phyloP scores from a whole-genome alignment of 2,329 filamentous ascomycete genomes.

The Rhynchosporium agropyri region DNA sequence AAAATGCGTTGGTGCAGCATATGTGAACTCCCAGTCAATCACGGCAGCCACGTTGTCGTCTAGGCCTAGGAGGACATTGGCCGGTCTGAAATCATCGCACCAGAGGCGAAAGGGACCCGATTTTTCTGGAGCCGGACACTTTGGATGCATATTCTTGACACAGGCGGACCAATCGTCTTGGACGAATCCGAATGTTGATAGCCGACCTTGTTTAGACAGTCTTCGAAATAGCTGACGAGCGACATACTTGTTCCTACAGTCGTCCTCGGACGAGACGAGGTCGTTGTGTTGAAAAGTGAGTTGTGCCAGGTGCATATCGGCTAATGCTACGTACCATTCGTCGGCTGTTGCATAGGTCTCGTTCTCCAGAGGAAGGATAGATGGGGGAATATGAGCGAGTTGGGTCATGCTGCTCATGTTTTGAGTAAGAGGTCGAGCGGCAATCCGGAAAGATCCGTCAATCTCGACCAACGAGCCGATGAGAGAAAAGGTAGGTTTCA shows the following conservation, averaged over 20 bases:
- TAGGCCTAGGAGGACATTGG: slow-evolving; percentile 6
- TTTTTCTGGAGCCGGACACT: slow-evolving; percentile 5
- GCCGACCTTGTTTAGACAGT: neutral
- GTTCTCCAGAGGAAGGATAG: slow-evolving; percentile 17
- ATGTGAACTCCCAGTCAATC: too few relatives aligned
- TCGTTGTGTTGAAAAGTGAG: slow-evolving; percentile 48
- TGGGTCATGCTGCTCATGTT: slow-evolving; percentile 29
- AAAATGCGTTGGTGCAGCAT: too few relatives aligned
- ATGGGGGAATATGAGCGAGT: slow-evolving; percentile 19
- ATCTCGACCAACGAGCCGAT: slow-evolving; percentile 9
- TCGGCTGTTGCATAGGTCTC: slow-evolving; percentile 20
- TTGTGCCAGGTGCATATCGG: slow-evolving; percentile 44
- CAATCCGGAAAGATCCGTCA: neutral
- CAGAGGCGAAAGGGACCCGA: slow-evolving; percentile 1
- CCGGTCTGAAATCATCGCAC: slow-evolving; percentile 10
- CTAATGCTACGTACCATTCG: slow-evolving; percentile 25
- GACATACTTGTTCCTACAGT: slow-evolving; percentile 48
- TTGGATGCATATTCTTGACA: neutral
- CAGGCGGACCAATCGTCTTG: slow-evolving; percentile 7
- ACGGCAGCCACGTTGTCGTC: neutral
- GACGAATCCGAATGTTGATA: slow-evolving; percentile 15
- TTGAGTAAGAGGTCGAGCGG: slow-evolving; percentile 20
- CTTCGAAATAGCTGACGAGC: slow-evolving; percentile 44
- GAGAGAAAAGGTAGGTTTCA: neutral
- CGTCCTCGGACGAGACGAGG: slow-evolving; percentile 43